Conservation (phyloP, 805 yeast species). For the Wickerhamomyces bisporus region DNA sequence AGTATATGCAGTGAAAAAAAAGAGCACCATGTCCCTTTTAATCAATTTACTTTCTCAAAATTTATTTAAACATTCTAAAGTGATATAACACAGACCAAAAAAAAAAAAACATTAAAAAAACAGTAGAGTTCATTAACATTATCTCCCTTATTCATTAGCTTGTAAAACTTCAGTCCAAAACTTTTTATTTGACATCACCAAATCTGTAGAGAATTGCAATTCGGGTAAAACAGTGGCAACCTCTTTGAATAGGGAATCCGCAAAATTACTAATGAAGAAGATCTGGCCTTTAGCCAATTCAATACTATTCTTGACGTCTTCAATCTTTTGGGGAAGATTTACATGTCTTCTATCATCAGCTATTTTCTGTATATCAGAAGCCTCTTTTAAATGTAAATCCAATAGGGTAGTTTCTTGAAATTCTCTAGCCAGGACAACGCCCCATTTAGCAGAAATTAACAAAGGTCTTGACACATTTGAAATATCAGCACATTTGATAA, state of each 20-base stretch:
- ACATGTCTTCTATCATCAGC: constrained; percentile 16
- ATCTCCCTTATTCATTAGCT: neutral
- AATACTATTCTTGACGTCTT: constrained; percentile 41
- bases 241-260: constrained; percentile 66
- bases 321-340: constrained; percentile 32
- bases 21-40: too few relatives aligned
- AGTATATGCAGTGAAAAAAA: too few relatives aligned
- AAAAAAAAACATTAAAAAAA: neutral
- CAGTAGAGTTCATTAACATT: neutral
- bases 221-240: constrained; percentile 59
- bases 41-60: too few relatives aligned
- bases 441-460: constrained; percentile 80
- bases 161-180: constrained; percentile 41
- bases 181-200: constrained; percentile 45
- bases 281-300: constrained; percentile 65
- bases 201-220: constrained; percentile 48
- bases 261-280: constrained; percentile 80
- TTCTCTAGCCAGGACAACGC: constrained; percentile 70
- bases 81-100: neutral
- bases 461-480: constrained; percentile 87
- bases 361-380: constrained; percentile 20
- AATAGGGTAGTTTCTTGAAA: constrained; percentile 61
- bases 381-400: constrained; percentile 31
- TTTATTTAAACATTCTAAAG: too few relatives aligned
- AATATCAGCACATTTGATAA: constrained; percentile 93